These are phyloP conservation scores for Cladosporium cucumerinum DNA, from an alignment of 2,329 filamentous ascomycete species.

Conservation along the genomic window DNA sequence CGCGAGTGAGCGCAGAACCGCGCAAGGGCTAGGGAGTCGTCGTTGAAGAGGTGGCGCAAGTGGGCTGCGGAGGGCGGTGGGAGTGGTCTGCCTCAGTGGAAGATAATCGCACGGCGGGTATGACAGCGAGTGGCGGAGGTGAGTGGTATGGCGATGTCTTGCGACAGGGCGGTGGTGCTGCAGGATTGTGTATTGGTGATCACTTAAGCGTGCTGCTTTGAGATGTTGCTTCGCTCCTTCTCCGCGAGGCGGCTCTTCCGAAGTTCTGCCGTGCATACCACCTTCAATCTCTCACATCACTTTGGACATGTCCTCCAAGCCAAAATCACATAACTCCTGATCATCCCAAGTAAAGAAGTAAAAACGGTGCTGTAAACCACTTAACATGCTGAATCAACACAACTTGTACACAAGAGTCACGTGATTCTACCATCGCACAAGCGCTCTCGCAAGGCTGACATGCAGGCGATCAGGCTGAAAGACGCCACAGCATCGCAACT, in stretches of 20 bases:
- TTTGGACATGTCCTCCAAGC: neutral
- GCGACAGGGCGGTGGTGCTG: neutral
- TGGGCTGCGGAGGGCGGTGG: neutral
- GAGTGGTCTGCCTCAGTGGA: neutral
- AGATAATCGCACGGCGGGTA: neutral
- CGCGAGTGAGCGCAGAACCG: conserved; percentile 6
- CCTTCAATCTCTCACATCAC: neutral
- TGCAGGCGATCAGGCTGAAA: neutral
- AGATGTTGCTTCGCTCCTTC: conserved; percentile 11
- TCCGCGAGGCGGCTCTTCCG: neutral
- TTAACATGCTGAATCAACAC: neutral
- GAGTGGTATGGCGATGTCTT: neutral
- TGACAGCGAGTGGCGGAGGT: conserved; percentile 13
- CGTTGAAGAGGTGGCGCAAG: neutral
- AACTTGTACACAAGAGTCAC: neutral
- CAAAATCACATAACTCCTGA: neutral
- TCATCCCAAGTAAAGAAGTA: neutral
- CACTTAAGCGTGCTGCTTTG: conserved; percentile 5
- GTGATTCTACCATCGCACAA: neutral
- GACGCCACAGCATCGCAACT: neutral
- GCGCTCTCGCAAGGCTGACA: neutral
- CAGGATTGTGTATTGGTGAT: conserved; percentile 4
- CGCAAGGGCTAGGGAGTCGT: conserved; percentile 1
- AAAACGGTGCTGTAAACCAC: neutral
- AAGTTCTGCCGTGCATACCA: neutral